phyloP scores from a whole-genome alignment of 768 basidiomycete genomes.

The Phlebiopsis gigantea region DNA sequence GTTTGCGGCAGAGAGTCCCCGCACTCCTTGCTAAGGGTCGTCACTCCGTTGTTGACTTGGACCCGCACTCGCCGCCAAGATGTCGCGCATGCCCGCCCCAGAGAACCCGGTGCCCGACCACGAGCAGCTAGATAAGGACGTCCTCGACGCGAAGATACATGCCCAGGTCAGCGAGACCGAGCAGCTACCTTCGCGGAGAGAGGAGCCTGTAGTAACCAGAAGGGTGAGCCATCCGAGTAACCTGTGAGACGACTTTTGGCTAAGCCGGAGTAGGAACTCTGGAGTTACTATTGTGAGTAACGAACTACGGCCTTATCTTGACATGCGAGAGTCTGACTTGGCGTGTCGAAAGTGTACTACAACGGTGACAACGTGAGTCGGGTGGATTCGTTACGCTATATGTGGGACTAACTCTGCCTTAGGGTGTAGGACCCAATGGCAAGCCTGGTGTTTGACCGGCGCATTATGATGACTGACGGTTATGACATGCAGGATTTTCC shows the following conservation, averaged over 20 bases:
- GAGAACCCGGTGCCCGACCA: constrained; percentile 5
- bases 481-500: constrained; percentile 39
- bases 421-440: constrained; percentile 66
- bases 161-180: background rate
- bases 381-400: background rate
- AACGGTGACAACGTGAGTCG: constrained; percentile 73
- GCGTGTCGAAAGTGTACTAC: constrained; percentile 55
- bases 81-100: constrained; percentile 4
- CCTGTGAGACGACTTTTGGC: too few species aligned
- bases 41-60: background rate
- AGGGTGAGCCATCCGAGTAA: too few species aligned
- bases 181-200: constrained; percentile 9
- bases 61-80: background rate
- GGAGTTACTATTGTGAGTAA: constrained; percentile 71
- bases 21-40: background rate
- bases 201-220: constrained; percentile 68
- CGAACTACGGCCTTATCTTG: background rate
- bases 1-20: background rate
- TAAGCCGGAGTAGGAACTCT: constrained; percentile 68
- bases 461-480: background rate
- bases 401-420: background rate
- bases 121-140: constrained; percentile 2
- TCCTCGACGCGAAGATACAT: background rate
- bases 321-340: background rate
- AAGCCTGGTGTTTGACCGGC: background rate